phyloP scores from a whole-genome alignment of 2,329 filamentous ascomycete genomes.

The Trichophyton rubrum region DNA sequence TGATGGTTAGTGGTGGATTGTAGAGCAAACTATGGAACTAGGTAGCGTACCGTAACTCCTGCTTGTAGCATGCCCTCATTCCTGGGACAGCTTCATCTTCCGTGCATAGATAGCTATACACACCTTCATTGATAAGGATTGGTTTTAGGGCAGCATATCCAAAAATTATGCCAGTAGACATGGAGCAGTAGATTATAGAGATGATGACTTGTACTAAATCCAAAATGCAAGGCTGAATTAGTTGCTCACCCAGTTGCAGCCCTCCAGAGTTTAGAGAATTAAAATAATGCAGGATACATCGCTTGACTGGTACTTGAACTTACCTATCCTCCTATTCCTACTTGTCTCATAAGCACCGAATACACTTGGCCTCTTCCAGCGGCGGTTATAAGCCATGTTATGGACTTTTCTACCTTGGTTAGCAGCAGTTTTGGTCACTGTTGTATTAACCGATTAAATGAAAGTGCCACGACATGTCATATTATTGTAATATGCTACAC shows the following conservation, averaged over 20 bases:
- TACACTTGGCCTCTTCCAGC: constrained; percentile 17
- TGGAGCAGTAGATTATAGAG: constrained; percentile 59
- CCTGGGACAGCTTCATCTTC: constrained; percentile 38
- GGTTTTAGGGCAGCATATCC: constrained; percentile 79
- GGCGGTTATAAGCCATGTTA: not conserved
- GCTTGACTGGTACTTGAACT: constrained; percentile 13
- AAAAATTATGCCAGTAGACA: constrained; percentile 69
- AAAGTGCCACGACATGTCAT: not conserved
- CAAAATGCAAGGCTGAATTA: not conserved
- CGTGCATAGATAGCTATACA: constrained; percentile 55
- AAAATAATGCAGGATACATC: not conserved
- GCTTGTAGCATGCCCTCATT: constrained; percentile 44
- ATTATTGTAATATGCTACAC: not conserved
- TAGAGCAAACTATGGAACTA: not conserved
- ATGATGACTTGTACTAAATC: constrained; percentile 52
- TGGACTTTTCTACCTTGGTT: not conserved
- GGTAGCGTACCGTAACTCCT: constrained; percentile 40
- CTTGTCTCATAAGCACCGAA: constrained; percentile 43
- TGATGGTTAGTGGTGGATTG: not conserved
- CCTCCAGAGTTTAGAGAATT: not conserved
- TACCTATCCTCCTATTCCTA: constrained; percentile 41
- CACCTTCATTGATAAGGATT: constrained; percentile 58
- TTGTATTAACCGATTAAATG: not conserved
- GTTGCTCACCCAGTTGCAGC: not conserved
- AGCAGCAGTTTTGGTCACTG: too few relatives aligned